Conservation (phyloP, 1,139 yeast genomes). For the Candida labiduridarum region DNA sequence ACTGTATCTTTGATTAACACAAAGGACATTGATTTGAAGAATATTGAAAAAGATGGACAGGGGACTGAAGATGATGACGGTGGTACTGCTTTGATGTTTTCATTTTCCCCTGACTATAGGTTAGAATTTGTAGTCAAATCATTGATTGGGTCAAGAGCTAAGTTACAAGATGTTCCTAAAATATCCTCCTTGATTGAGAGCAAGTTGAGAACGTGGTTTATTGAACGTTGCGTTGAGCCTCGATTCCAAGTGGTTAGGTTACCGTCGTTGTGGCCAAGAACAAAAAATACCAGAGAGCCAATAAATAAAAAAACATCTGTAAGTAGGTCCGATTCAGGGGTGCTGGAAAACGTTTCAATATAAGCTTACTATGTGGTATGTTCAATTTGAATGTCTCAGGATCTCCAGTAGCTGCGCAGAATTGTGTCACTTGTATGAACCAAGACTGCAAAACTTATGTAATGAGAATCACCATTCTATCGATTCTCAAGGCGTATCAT, state of each 20-base stretch:
- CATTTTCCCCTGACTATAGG: constrained; percentile 88
- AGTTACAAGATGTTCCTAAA: constrained; percentile 91
- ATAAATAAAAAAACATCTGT: constrained; percentile 19
- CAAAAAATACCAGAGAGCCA: constrained; percentile 63
- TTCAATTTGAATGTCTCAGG: too few relatives aligned
- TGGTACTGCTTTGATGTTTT: constrained; percentile 79
- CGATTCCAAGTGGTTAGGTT: constrained; percentile 80
- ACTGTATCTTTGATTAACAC: constrained; percentile 73
- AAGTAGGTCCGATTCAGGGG: constrained; percentile 2
- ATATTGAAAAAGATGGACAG: constrained; percentile 1
- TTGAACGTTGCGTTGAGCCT: constrained; percentile 92
- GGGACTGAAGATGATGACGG: constrained; percentile 19
- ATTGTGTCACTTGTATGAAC: too few relatives aligned
- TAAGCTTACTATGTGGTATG: not conserved
- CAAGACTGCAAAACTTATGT: too few relatives aligned
- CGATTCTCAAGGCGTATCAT: too few relatives aligned
- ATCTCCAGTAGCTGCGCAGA: too few relatives aligned
- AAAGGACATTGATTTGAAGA: constrained; percentile 28
- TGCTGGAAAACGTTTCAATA: not conserved
- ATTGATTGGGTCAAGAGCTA: constrained; percentile 88
- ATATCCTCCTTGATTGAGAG: constrained; percentile 83
- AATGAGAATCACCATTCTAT: too few relatives aligned
- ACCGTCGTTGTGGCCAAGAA: constrained; percentile 91
- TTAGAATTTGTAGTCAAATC: constrained; percentile 86
- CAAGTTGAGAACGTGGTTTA: constrained; percentile 84